Percentiles rank a stretch among this genome's conserved stretches.
Conservation (phyloP, 352 stramenopile species). For the Globisporangium paddicum region DNA sequence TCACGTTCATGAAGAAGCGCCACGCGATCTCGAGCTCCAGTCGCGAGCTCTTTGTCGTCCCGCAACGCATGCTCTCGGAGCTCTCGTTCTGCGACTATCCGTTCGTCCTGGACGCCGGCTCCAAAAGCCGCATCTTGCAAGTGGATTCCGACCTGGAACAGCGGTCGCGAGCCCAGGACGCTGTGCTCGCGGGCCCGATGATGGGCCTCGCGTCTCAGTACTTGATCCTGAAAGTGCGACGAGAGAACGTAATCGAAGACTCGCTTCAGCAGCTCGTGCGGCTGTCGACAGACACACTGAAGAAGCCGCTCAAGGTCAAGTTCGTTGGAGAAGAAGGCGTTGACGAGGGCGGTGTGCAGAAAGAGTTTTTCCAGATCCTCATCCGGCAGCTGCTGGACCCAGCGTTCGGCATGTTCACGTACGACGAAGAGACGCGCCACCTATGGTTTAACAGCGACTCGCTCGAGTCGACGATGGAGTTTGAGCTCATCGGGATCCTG, state of each 20-base stretch:
- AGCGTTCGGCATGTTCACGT: constrained; percentile 76
- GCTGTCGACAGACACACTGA: constrained; percentile 52
- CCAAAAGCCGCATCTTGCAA: constrained; percentile 73
- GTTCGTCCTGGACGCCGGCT: constrained; percentile 73
- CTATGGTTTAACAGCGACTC: constrained; percentile 85
- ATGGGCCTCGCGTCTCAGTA: constrained; percentile 42
- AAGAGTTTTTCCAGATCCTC: constrained; percentile 84
- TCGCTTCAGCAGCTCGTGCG: constrained; percentile 66
- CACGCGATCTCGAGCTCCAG: constrained; percentile 16
- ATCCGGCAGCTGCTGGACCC: constrained; percentile 70
- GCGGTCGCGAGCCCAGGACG: constrained; percentile 49
- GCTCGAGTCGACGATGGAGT: constrained; percentile 79
- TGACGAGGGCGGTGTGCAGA: constrained; percentile 75
- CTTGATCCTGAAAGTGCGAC: constrained; percentile 57
- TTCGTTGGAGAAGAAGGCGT: constrained; percentile 82
- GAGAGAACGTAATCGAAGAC: constrained; percentile 76
- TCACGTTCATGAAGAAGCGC: constrained; percentile 70
- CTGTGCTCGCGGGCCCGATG: constrained; percentile 33
- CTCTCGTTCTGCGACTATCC: constrained; percentile 82
- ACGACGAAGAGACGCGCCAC: constrained; percentile 61
- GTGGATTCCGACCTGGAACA: constrained; percentile 77
- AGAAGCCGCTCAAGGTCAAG: constrained; percentile 81
- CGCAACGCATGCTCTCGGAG: constrained; percentile 61
- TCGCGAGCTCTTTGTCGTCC: constrained; percentile 20
- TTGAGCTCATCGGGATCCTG: constrained; percentile 81